Evolutionary conservation across 805 yeast species (phyloP).

Genomic region (Vanderwaltozyma verrucispora): DNA sequence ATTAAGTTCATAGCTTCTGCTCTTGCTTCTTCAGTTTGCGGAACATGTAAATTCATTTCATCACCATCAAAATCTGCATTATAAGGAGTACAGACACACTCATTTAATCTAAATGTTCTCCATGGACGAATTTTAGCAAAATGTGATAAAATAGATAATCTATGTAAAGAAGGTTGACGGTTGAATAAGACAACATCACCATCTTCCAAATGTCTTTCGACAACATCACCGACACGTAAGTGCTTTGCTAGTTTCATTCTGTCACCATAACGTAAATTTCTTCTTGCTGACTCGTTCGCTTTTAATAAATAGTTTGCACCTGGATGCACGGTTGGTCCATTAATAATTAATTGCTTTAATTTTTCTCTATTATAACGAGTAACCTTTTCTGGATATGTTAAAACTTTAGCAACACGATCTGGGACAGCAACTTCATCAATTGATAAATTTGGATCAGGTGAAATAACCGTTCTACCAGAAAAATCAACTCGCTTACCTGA

Average conservation of each 20-base stretch:
- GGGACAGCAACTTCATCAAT: slow-evolving; percentile 99
- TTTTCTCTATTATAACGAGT: slow-evolving; percentile 78
- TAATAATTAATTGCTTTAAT: slow-evolving; percentile 59
- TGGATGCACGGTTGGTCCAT: slow-evolving; percentile 86
- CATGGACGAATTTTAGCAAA: slow-evolving; percentile 95
- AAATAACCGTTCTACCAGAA: slow-evolving; percentile 95
- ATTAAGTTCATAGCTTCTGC: slow-evolving; percentile 97
- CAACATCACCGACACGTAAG: slow-evolving; percentile 79
- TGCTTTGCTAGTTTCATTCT: slow-evolving; percentile 64
- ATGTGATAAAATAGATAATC: slow-evolving; percentile 89
- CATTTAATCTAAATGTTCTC: slow-evolving; percentile 94
- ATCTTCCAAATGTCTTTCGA: slow-evolving; percentile 94
- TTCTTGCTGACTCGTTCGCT: slow-evolving; percentile 72
- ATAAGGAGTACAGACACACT: slow-evolving; percentile 98
- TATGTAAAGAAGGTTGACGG: slow-evolving; percentile 95
- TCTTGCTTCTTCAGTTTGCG: slow-evolving; percentile 97
- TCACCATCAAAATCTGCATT: slow-evolving; percentile 99
- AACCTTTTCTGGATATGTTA: slow-evolving; percentile 93
- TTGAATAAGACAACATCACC: slow-evolving; percentile 94
- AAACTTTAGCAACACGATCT: slow-evolving; percentile 86
- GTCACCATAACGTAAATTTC: slow-evolving; percentile 86
- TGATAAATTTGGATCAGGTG: slow-evolving; percentile 93
- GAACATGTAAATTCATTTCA: slow-evolving; percentile 98
- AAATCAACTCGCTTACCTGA: slow-evolving; percentile 99
- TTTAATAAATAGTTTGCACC: slow-evolving; percentile 92